phyloP scores from a whole-genome alignment of 805 yeast genomes.

The Spathaspora arborariae region DNA sequence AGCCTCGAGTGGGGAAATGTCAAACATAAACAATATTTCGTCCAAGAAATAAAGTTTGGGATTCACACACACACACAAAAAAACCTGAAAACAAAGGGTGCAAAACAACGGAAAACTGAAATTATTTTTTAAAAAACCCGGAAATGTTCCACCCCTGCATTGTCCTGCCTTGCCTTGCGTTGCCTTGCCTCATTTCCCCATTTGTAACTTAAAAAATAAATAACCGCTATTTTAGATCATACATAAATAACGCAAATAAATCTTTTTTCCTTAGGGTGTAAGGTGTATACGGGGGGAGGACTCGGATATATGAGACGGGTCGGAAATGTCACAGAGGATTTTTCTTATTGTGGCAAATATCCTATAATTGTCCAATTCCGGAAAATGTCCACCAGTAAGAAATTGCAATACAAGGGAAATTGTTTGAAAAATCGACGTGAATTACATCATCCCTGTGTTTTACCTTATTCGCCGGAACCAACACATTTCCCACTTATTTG shows the following conservation, averaged over 20 bases:
- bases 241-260: neutral
- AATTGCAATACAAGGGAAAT: neutral
- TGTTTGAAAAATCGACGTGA: neutral
- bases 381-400: neutral
- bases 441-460: neutral
- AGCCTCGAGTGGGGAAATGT: neutral
- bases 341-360: neutral
- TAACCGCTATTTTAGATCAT: neutral
- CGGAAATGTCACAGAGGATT: neutral
- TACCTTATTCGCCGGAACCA: neutral
- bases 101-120: neutral
- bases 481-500: neutral
- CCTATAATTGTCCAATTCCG: neutral
- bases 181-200: neutral
- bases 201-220: neutral
- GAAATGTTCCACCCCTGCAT: neutral
- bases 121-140: neutral
- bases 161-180: too few species aligned
- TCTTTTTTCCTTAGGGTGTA: neutral
- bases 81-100: constrained; percentile 1
- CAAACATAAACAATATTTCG: neutral
- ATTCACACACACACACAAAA: too few species aligned
- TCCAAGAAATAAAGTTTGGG: neutral
- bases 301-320: neutral
- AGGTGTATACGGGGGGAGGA: neutral